Percentiles rank a stretch among this genome's conserved stretches.
Evolutionary conservation across 495 filamentous ascomycete species (phyloP).

Genomic region (Lasiosphaeriaceae sp.): DNA sequence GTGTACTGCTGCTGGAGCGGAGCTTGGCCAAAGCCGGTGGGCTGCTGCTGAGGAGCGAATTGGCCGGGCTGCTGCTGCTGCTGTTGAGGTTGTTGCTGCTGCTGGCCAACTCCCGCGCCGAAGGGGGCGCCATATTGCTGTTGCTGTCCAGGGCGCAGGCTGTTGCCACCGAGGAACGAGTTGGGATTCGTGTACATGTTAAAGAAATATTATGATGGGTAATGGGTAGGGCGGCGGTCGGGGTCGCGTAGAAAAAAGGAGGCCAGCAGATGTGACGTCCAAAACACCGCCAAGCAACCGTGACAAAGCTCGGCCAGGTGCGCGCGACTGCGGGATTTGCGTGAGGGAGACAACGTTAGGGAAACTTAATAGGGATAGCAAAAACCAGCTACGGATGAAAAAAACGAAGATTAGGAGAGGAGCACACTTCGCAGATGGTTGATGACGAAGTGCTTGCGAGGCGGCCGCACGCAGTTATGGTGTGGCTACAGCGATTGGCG

Average conservation of each 20-base stretch:
- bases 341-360: no score
- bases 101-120: slow-evolving; percentile 38
- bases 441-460: slow-evolving; percentile 22
- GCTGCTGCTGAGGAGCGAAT: slow-evolving; percentile 55
- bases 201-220: slow-evolving; percentile 6
- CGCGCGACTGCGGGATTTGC: no score
- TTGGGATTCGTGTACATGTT: slow-evolving; percentile 86
- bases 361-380: neutral
- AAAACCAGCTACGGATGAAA: no score
- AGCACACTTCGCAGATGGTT: neutral
- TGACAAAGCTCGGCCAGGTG: no score
- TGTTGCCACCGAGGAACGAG: slow-evolving; percentile 76
- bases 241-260: neutral
- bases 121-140: slow-evolving; percentile 52
- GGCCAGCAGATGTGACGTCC: neutral
- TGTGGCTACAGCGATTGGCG: no score
- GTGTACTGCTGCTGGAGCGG: slow-evolving; percentile 63
- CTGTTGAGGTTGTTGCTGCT: slow-evolving; percentile 54
- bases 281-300: neutral
- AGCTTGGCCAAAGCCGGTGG: slow-evolving; percentile 53
- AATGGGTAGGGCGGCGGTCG: neutral
- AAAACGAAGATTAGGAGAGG: no score
- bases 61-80: slow-evolving; percentile 60
- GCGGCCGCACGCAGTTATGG: no score
- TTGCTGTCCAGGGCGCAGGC: slow-evolving; percentile 65